A percentile compares a stretch with the other conserved stretches of the same genome.
Evolutionary conservation across 2,329 filamentous ascomycete species (phyloP).

Genomic region (Sporothrix inflata): DNA sequence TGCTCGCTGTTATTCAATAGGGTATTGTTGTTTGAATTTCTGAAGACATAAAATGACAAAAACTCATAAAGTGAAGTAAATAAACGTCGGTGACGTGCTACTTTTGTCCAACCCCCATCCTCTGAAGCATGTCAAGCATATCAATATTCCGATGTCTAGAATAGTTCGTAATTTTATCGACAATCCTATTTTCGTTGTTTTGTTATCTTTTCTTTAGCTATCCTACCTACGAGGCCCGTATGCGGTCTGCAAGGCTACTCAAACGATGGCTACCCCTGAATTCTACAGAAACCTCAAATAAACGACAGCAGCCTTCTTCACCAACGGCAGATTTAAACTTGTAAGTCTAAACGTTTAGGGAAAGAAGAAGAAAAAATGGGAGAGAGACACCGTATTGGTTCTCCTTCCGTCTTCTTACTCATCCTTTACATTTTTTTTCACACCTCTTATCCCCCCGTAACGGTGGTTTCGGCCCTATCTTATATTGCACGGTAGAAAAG

Average conservation of each 20-base stretch:
- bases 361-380: no score
- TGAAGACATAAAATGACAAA: not conserved
- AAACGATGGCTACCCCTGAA: no score
- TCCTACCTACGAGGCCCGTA: no score
- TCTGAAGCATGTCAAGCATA: not conserved
- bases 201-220: no score
- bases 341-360: no score
- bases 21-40: not conserved
- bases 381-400: no score
- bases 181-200: no score
- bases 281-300: no score
- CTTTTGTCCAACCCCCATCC: not conserved
- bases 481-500: not conserved
- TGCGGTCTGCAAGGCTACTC: no score
- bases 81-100: not conserved
- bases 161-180: not conserved
- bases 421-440: not conserved
- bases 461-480: conserved; percentile 23
- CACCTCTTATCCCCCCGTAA: not conserved
- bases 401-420: not conserved
- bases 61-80: not conserved
- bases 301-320: no score
- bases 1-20: conserved; percentile 12
- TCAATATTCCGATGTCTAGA: not conserved
- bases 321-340: no score